Base-by-base conservation (phyloP, 768 basidiomycete genomes). In the Trichaptum fuscoviolaceum region DNA sequence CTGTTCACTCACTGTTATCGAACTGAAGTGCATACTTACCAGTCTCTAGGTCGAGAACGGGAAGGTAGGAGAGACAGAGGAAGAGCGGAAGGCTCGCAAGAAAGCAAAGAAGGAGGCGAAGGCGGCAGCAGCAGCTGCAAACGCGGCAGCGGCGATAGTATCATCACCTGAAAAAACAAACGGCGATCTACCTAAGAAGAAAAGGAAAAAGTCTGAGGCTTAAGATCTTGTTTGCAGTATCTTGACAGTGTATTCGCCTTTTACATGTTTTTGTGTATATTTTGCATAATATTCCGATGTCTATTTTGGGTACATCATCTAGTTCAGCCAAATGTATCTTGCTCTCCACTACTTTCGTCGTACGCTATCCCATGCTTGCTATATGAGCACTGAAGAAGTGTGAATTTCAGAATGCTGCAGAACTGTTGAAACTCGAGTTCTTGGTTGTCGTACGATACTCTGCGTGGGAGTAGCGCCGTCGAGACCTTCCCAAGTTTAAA, bases 51-150 rank as follows among this genome's bases (percentile, higher is more conserved):
- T 12, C 15, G 42, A 52, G 20, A 52, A 52, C 42, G 71, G 73
- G 72, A 77, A 75, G 69, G 69, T 71, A 72, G 85, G 81, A 63
- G 92, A 95, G 80, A 91, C 91, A 30, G 90, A 92, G 76, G 91
- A 89, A 68, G 91, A 95, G 76, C 85, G 86, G 67, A 95, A 93
- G 77, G 91, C 88, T 36, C 83, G 81, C 73, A 93, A 88, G 77
- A 88, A 88, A 79, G 90, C 89, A 1, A 81, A 81, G 70, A 92
- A 92, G 75, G 92, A 89, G 18, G 89, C 89, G 73, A 93, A 93
- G 76, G 85, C 85, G 52, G 82, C 83, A 24, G 82, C 81, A 58
- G 79, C 73, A 17, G 79, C 76, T 2, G 82, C 81, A 42, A 92
- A 91, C 74, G 92, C 89, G 20, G 89, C 89, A 73, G 93, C 93